A percentile compares a stretch with the other conserved stretches of the same genome.
Evolutionary conservation across 306 rosid genomes (phyloP).

Genomic region (Cicer chorassanicum): DNA sequence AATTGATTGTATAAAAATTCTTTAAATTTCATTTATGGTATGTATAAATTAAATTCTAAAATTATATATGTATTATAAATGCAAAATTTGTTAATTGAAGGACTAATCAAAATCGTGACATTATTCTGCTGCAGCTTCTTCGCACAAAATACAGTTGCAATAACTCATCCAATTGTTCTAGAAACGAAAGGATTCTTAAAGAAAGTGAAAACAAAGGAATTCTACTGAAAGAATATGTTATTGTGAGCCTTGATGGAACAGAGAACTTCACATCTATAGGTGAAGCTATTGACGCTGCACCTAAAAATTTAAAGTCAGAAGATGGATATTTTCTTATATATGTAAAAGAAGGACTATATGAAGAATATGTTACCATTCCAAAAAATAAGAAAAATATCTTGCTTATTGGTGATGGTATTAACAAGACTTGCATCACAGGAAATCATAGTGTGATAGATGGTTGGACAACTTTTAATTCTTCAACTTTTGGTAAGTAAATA

Average conservation of each 20-base stretch:
- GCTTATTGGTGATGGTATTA: slow-evolving; percentile 82
- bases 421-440: slow-evolving; percentile 72
- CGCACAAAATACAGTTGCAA: slow-evolving; percentile 46
- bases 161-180: slow-evolving; percentile 39
- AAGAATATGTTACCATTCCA: slow-evolving; percentile 63
- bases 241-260: slow-evolving; percentile 58
- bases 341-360: slow-evolving; percentile 58
- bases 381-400: slow-evolving; percentile 58
- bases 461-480: slow-evolving; percentile 77
- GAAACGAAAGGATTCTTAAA: slow-evolving; percentile 52
- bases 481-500: slow-evolving; percentile 71
- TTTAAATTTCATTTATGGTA: too few species aligned
- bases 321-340: slow-evolving; percentile 78
- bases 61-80: too few species aligned
- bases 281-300: slow-evolving; percentile 67
- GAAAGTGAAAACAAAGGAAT: slow-evolving; percentile 56
- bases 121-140: slow-evolving; percentile 54
- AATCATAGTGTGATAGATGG: slow-evolving; percentile 69
- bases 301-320: slow-evolving; percentile 49
- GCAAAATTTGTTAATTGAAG: background rate
- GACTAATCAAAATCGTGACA: slow-evolving; percentile 5
- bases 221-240: slow-evolving; percentile 48
- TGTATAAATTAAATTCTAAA: too few species aligned
- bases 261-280: slow-evolving; percentile 76
- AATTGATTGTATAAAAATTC: too few species aligned